These are phyloP conservation scores for Phalaenopsis hybrid DNA, from an alignment of 116 monocot species.

Conservation along the genomic window DNA sequence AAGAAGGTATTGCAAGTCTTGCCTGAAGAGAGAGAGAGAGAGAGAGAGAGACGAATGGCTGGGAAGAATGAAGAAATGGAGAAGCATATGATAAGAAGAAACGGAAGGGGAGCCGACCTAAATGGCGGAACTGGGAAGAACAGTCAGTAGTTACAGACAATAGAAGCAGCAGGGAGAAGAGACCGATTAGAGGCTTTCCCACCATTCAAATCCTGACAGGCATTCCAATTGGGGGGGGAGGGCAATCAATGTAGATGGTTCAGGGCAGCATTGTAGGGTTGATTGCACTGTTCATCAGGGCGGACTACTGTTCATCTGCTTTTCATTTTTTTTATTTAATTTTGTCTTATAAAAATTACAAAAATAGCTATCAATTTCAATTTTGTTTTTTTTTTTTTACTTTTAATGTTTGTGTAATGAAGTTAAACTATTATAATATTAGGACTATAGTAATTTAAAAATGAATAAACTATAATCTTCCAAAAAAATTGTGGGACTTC, in stretches of 20 bases:
- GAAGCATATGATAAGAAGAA: not conserved
- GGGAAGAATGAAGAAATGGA: not conserved
- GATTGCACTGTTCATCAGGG: no score
- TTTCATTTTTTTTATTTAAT: no score
- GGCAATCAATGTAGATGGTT: conserved; percentile 1
- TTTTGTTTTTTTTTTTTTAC: no score
- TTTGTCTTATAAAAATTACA: no score
- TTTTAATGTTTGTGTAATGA: no score
- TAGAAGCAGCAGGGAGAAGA: conserved; percentile 16
- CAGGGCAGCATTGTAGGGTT: no score
- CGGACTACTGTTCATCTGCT: no score
- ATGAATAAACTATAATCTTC: no score
- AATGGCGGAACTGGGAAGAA: conserved; percentile 18
- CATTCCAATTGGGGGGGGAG: conserved; percentile 12
- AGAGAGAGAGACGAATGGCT: not conserved
- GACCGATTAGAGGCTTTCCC: conserved; percentile 26
- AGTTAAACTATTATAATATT: no score
- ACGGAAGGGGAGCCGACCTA: not conserved
- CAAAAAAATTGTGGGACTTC: no score
- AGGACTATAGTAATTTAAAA: no score
- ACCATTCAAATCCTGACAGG: conserved; percentile 21
- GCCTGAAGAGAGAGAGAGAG: not conserved
- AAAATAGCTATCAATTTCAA: no score
- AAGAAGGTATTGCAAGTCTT: not conserved
- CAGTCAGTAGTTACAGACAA: conserved; percentile 23